Conservation (phyloP, 164 flowering plant species). For the Tetracentron sinense region DNA sequence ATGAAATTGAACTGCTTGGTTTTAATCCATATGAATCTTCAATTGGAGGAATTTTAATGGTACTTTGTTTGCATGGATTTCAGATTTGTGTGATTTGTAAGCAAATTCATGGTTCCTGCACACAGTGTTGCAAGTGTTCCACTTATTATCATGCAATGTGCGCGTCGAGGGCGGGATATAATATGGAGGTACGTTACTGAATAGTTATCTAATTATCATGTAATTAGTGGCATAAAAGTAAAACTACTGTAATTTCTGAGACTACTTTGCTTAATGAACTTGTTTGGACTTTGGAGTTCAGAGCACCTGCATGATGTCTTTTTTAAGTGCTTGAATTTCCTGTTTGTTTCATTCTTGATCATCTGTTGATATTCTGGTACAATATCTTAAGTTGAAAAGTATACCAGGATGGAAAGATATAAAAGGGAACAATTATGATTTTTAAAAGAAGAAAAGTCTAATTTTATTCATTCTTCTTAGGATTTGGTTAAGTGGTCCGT, state of each 20-base stretch:
- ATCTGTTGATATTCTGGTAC: background rate
- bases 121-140: slow-evolving; percentile 88
- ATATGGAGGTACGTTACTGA: slow-evolving; percentile 76
- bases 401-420: too few relatives aligned
- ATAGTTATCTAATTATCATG: background rate
- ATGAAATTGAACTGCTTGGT: background rate
- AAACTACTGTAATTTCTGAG: background rate
- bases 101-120: slow-evolving; percentile 97
- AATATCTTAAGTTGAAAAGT: too few relatives aligned
- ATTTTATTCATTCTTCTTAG: too few relatives aligned
- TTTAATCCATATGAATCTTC: background rate
- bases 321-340: background rate
- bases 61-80: slow-evolving; percentile 9
- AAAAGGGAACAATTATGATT: too few relatives aligned
- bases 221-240: background rate
- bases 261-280: background rate
- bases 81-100: slow-evolving; percentile 93
- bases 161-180: slow-evolving; percentile 97
- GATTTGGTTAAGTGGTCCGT: too few relatives aligned
- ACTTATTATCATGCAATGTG: slow-evolving; percentile 96
- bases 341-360: background rate
- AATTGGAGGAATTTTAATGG: background rate
- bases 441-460: too few relatives aligned
- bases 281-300: background rate
- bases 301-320: background rate